Evolutionary conservation across 257 asterid species (phyloP).

Genomic region (Gentiana macrophylla): DNA sequence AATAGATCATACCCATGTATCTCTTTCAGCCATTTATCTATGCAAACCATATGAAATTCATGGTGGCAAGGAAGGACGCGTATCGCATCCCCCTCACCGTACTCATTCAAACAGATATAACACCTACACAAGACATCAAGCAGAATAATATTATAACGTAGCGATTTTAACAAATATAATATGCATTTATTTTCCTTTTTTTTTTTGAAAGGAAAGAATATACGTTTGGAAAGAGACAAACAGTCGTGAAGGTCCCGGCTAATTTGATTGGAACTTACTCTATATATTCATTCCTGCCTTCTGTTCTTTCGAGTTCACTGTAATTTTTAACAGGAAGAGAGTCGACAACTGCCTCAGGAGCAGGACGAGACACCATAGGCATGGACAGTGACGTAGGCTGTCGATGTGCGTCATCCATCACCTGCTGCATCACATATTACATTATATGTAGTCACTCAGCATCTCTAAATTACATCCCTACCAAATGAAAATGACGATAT

Average conservation of each 20-base stretch:
- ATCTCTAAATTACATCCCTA: no score
- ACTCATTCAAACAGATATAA: conserved; percentile 80
- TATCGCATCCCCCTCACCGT: conserved; percentile 75
- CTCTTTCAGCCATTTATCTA: conserved; percentile 96
- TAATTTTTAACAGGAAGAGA: conserved; percentile 72
- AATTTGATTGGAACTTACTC: conserved; percentile 42
- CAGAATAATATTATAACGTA: no score
- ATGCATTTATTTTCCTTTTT: no score
- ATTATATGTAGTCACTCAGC: no score
- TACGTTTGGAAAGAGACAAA: no score
- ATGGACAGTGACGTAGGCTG: conserved; percentile 73
- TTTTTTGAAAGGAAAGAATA: no score
- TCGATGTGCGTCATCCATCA: conserved; percentile 85
- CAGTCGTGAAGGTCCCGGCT: no score
- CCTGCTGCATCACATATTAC: conserved; percentile 38
- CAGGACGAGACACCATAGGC: conserved; percentile 71
- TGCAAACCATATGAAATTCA: conserved; percentile 66
- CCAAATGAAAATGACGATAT: no score
- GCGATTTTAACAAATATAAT: no score
- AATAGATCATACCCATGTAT: conserved; percentile 56
- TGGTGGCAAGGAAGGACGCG: conserved; percentile 84
- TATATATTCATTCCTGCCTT: conserved; percentile 32
- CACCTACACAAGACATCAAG: conserved; percentile 41
- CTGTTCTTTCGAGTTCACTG: conserved; percentile 31
- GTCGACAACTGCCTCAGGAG: conserved; percentile 82